Evolutionary conservation across 2,329 filamentous ascomycete species (phyloP).

Genomic region (Xylaria sp.): DNA sequence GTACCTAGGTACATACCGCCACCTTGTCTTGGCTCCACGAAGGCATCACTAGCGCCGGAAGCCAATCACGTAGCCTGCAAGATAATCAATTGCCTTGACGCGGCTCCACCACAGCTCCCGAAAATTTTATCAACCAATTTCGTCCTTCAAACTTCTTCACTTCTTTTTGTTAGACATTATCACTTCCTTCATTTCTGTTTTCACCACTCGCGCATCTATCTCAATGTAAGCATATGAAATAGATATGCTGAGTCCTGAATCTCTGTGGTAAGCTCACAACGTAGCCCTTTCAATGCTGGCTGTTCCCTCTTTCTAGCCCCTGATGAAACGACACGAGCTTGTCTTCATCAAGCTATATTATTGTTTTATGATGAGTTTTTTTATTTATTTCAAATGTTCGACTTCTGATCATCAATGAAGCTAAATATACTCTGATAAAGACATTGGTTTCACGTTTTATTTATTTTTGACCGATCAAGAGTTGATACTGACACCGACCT

Average conservation of each 20-base stretch:
- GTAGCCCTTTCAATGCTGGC: too few species aligned
- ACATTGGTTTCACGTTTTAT: background rate
- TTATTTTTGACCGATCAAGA: background rate
- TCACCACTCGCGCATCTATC: too few species aligned
- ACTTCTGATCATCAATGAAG: conserved; percentile 42
- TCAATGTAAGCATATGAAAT: background rate
- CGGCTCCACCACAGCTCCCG: background rate
- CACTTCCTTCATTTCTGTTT: background rate
- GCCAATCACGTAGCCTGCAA: background rate
- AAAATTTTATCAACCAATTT: conserved; percentile 8
- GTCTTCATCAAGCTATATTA: background rate
- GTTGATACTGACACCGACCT: conserved; percentile 2
- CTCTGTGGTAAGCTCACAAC: background rate
- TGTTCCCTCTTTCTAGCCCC: background rate
- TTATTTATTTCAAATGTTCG: conserved; percentile 41
- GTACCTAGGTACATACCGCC: background rate
- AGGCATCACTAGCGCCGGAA: background rate
- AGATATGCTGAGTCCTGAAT: background rate
- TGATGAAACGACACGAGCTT: background rate
- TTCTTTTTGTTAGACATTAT: too few species aligned
- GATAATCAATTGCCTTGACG: background rate
- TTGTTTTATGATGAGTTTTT: conserved; percentile 36
- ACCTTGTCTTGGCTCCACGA: background rate
- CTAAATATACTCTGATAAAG: conserved; percentile 37
- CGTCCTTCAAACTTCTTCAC: too few species aligned